phyloP scores from a whole-genome alignment of 371 early-diverging fungal genomes.

The Lichtheimia ramosa region DNA sequence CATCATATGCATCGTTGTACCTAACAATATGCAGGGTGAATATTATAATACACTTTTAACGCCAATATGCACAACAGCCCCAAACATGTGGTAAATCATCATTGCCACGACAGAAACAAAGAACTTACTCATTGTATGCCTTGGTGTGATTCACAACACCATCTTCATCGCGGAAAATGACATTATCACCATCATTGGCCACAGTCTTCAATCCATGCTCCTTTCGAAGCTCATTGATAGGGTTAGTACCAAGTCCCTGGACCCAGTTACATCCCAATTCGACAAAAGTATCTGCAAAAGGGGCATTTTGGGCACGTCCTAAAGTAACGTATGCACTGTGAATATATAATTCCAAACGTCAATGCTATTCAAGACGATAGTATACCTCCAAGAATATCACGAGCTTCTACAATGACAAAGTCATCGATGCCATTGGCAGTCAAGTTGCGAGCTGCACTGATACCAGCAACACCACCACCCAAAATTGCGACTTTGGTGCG shows the following conservation, averaged over 20 bases:
- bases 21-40: constrained; percentile 2
- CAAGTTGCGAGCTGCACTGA: constrained; percentile 45
- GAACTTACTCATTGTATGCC: constrained; percentile 8
- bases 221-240: constrained; percentile 35
- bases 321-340: not conserved
- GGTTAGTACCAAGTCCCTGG: constrained; percentile 50
- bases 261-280: constrained; percentile 56
- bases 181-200: constrained; percentile 29
- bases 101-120: not conserved
- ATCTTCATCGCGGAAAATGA: constrained; percentile 28
- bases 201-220: constrained; percentile 34
- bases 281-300: constrained; percentile 33
- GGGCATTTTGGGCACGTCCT: constrained; percentile 44
- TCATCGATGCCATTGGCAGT: constrained; percentile 36
- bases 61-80: too few relatives aligned
- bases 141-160: constrained; percentile 30
- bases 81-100: too few relatives aligned
- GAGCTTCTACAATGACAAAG: constrained; percentile 47
- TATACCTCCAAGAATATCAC: constrained; percentile 40
- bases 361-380: not conserved
- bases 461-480: constrained; percentile 51
- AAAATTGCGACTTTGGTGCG: constrained; percentile 47
- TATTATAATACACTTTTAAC: too few relatives aligned
- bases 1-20: constrained; percentile 26
- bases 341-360: not conserved